phyloP scores from a whole-genome alignment of 148 eudicot species.

The Chenopodium berlandieri region DNA sequence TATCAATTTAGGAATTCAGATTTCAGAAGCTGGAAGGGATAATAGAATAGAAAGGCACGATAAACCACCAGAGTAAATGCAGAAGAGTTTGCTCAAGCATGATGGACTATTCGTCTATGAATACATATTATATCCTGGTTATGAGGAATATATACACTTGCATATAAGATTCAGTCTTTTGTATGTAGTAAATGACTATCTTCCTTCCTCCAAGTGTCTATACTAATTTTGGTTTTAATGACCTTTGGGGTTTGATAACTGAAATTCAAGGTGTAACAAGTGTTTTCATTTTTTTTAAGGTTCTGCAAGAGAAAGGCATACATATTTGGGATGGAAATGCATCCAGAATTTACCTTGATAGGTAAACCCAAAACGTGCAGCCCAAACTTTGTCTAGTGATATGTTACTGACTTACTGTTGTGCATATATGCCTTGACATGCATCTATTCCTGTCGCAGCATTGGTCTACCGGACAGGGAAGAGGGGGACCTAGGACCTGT shows the following conservation, averaged over 20 bases:
- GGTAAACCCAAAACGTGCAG: constrained; percentile 18
- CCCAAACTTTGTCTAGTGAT: not conserved
- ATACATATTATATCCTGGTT: not conserved
- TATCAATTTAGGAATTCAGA: not conserved
- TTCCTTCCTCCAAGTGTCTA: not conserved
- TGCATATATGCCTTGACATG: constrained; percentile 12
- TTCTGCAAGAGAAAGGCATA: constrained; percentile 80
- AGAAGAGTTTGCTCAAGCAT: not conserved
- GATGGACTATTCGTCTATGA: not conserved
- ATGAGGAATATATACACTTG: not conserved
- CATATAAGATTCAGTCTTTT: not conserved
- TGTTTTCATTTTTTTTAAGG: constrained; percentile 29
- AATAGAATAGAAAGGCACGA: not conserved
- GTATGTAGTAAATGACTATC: not conserved
- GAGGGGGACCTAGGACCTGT: constrained; percentile 95
- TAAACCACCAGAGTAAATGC: not conserved
- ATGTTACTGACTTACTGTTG: not conserved
- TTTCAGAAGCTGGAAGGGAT: not conserved
- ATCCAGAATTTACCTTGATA: constrained; percentile 82
- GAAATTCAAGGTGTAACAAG: not conserved
- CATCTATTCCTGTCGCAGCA: constrained; percentile 38
- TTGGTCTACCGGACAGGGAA: constrained; percentile 82
- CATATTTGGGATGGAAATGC: constrained; percentile 96
- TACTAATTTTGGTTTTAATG: not conserved
- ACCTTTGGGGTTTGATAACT: not conserved